Evolutionary conservation across 192 early-diverging fungal genomes (phyloP).

Genomic region (Linnemannia schmuckeri): DNA sequence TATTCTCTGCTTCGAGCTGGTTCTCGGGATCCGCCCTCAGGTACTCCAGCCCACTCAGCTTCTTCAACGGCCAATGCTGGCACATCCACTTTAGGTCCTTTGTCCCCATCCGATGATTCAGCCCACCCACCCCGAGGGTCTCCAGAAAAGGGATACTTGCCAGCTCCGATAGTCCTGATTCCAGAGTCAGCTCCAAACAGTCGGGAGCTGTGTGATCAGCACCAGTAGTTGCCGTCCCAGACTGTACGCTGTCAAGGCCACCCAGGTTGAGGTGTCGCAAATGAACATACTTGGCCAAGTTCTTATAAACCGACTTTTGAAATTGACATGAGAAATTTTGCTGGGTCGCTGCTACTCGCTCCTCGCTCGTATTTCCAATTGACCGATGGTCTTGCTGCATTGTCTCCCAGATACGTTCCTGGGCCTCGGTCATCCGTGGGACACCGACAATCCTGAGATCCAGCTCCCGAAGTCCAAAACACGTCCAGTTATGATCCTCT

Average conservation of each 20-base stretch:
- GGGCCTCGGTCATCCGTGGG: neutral
- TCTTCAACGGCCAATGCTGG: neutral
- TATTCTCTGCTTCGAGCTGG: neutral
- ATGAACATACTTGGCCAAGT: conserved; percentile 2
- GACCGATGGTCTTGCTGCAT: neutral
- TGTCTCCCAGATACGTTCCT: neutral
- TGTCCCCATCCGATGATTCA: neutral
- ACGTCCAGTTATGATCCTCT: neutral
- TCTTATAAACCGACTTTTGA: neutral
- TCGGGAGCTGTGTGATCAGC: neutral
- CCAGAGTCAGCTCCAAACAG: neutral
- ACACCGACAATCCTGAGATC: neutral
- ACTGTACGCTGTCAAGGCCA: neutral
- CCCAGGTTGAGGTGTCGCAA: neutral
- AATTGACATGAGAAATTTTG: neutral
- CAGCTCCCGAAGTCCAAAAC: neutral
- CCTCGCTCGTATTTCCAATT: neutral
- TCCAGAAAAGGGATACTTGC: neutral
- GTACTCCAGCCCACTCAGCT: neutral
- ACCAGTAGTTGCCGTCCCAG: neutral
- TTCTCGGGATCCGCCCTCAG: neutral
- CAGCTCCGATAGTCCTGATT: neutral
- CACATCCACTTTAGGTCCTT: neutral
- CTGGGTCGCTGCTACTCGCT: neutral
- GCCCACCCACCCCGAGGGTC: neutral